A percentile compares a stretch with the other conserved stretches of the same genome.
These are phyloP conservation scores for Flaveria ramosissima DNA, from an alignment of 129 eudicot genomes.

Conservation along the genomic window DNA sequence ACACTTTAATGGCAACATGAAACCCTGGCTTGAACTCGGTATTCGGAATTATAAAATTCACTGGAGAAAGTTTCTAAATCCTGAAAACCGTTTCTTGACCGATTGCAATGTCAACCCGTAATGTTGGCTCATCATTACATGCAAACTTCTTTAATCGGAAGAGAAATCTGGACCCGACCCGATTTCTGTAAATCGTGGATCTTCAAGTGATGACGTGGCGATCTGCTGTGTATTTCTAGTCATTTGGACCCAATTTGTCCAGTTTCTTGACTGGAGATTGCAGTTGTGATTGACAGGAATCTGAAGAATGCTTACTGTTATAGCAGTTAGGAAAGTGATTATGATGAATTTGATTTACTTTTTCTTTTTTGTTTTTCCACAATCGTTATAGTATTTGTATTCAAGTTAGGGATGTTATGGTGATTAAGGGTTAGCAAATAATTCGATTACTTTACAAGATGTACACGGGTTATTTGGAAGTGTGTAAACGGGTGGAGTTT, in stretches of 20 bases:
- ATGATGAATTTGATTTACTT: slow-evolving; percentile 16
- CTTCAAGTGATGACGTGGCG: slow-evolving; percentile 12
- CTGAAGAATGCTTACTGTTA: slow-evolving; percentile 23
- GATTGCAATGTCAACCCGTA: slow-evolving; percentile 87
- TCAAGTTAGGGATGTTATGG: slow-evolving; percentile 19
- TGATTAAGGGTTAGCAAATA: slow-evolving; percentile 28
- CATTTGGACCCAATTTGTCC: slow-evolving; percentile 37
- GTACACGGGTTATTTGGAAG: not conserved
- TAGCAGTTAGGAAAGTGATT: slow-evolving; percentile 34
- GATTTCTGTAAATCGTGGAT: not conserved
- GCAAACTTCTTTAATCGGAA: slow-evolving; percentile 14
- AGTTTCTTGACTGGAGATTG: slow-evolving; percentile 12
- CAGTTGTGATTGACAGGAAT: slow-evolving; percentile 15
- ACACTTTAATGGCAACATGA: slow-evolving; percentile 97
- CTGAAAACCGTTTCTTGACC: slow-evolving; percentile 63
- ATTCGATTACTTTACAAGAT: slow-evolving; percentile 25
- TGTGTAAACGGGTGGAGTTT: not conserved
- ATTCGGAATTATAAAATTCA: slow-evolving; percentile 57
- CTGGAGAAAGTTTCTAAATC: slow-evolving; percentile 67
- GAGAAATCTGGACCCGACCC: slow-evolving; percentile 16
- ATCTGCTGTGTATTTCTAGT: slow-evolving; percentile 29
- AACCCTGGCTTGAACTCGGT: slow-evolving; percentile 98
- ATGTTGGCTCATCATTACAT: not conserved
- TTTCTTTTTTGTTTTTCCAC: slow-evolving; percentile 7
- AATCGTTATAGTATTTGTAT: slow-evolving; percentile 30